Conservation (phyloP, 2,329 filamentous ascomycete species). For the Cryphonectria radicalis region DNA sequence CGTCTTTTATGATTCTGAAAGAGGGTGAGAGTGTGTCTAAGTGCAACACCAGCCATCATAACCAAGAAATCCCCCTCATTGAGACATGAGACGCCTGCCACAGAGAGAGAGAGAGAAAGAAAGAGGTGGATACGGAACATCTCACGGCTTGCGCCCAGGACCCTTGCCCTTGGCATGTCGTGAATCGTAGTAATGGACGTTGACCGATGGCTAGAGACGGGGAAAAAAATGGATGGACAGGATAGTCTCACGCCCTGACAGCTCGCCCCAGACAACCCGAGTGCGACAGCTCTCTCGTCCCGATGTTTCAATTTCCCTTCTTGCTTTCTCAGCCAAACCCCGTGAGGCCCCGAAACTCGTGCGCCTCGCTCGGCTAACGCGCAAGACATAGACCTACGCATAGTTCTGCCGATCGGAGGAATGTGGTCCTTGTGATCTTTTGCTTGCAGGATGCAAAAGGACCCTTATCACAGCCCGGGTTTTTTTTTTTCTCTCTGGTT, state of each 20-base stretch:
- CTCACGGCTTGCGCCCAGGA: neutral
- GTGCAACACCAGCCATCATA: neutral
- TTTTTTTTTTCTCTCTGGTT: neutral
- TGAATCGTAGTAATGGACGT: neutral
- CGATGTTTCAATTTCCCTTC: neutral
- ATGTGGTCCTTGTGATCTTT: slow-evolving; percentile 16
- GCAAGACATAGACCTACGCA: slow-evolving; percentile 11
- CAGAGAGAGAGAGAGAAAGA: neutral
- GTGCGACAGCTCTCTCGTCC: neutral
- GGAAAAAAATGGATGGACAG: neutral
- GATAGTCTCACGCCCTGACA: neutral
- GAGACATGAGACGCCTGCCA: neutral
- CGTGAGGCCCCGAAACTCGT: neutral
- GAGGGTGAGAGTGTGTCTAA: no score
- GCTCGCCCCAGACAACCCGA: neutral
- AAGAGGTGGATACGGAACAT: neutral
- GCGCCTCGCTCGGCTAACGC: slow-evolving; percentile 14
- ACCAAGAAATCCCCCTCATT: neutral
- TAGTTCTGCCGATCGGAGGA: slow-evolving; percentile 16
- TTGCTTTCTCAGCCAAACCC: neutral
- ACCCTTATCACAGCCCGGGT: slow-evolving; percentile 9
- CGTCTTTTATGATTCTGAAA: neutral
- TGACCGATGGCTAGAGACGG: neutral
- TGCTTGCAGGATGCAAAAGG: slow-evolving; percentile 21
- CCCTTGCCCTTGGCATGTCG: neutral